Evolutionary conservation across 1,139 yeast species (phyloP).

Genomic region (Magnusiomyces suaveolens): DNA sequence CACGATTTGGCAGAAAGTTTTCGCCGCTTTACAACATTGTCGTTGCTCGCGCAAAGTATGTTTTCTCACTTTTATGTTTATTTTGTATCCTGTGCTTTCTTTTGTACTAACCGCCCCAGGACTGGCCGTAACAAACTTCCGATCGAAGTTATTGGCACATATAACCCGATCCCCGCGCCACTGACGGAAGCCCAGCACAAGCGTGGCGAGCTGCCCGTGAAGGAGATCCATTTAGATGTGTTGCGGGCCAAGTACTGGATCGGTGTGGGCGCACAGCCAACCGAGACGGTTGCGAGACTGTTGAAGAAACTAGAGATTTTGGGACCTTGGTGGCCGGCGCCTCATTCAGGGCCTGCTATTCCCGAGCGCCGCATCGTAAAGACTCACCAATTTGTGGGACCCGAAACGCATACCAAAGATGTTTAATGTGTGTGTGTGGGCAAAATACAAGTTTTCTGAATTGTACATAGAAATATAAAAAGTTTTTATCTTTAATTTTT

Average conservation of each 20-base stretch:
- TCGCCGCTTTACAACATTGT: slow-evolving; percentile 88
- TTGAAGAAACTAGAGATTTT: slow-evolving; percentile 55
- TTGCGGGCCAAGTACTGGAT: slow-evolving; percentile 94
- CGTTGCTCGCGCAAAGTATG: slow-evolving; percentile 55
- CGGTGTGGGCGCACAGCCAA: slow-evolving; percentile 97
- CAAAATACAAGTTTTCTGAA: background rate
- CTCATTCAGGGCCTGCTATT: slow-evolving; percentile 17
- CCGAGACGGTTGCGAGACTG: slow-evolving; percentile 67
- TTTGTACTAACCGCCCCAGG: no score
- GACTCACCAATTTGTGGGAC: background rate
- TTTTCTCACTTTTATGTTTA: background rate
- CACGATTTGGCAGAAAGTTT: slow-evolving; percentile 84
- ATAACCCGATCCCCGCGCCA: slow-evolving; percentile 74
- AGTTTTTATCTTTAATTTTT: background rate
- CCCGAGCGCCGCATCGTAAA: slow-evolving; percentile 13
- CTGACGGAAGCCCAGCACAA: slow-evolving; percentile 49
- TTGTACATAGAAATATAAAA: background rate
- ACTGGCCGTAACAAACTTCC: slow-evolving; percentile 79
- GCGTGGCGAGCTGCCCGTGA: slow-evolving; percentile 49
- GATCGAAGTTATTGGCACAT: slow-evolving; percentile 90
- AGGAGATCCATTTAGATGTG: slow-evolving; percentile 76
- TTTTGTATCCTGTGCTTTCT: background rate
- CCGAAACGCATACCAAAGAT: background rate
- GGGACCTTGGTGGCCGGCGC: slow-evolving; percentile 59
- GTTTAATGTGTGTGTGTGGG: background rate